Conservation (phyloP, 768 basidiomycete genomes). For the Auricularia sp. region DNA sequence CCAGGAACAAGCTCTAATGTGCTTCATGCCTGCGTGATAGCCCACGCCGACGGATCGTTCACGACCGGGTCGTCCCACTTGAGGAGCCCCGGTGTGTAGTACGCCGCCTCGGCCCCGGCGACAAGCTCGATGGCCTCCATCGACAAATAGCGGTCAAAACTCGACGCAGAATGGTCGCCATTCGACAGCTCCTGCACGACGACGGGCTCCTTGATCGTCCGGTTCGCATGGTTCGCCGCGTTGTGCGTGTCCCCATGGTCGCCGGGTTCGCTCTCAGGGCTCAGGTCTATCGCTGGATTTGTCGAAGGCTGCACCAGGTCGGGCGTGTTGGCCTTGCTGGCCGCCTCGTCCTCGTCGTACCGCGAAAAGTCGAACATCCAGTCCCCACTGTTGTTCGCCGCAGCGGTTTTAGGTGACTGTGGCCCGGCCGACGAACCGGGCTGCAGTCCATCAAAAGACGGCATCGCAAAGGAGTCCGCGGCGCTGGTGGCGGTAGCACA, state of each 20-base stretch:
- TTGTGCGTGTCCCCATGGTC: background rate
- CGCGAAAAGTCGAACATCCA: constrained; percentile 64
- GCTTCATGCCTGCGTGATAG: background rate
- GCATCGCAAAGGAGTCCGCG: constrained; percentile 15
- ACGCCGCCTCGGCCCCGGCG: constrained; percentile 1
- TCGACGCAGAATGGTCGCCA: constrained; percentile 38
- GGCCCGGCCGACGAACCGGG: background rate
- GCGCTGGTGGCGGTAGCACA: constrained; percentile 48
- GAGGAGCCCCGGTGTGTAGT: background rate
- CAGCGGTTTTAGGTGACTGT: background rate
- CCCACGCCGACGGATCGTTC: background rate
- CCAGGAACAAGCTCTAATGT: background rate
- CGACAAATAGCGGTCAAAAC: constrained; percentile 15
- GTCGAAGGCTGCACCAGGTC: constrained; percentile 52
- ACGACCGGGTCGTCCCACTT: background rate
- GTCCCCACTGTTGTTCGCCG: constrained; percentile 24
- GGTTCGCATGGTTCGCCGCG: background rate
- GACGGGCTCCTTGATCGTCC: constrained; percentile 26
- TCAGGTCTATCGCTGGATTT: constrained; percentile 55
- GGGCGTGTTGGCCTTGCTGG: constrained; percentile 63
- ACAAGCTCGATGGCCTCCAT: background rate
- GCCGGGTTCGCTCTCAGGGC: constrained; percentile 66
- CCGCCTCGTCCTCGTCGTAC: constrained; percentile 50
- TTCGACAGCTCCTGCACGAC: constrained; percentile 13
- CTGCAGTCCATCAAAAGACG: constrained; percentile 6